Base-by-base conservation (phyloP, 768 basidiomycete genomes). In the Suillus spraguei region DNA sequence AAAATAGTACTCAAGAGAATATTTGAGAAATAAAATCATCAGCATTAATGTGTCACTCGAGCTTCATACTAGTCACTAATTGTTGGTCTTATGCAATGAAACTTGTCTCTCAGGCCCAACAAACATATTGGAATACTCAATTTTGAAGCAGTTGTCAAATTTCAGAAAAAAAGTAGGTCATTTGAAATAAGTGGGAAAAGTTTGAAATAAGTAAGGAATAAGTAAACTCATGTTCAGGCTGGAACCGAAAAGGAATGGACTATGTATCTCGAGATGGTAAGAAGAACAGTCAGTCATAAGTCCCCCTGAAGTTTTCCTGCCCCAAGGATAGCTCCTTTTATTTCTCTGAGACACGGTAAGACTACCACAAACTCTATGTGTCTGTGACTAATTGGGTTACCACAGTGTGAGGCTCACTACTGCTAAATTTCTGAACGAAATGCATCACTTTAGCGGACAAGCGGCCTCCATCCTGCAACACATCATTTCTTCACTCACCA, bases 371-470 rank as follows among this genome's bases (percentile, higher is more conserved):
- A 10, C 16, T 52, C 16, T 52, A 17, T 17, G 9, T 53, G 10
- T 33, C 8, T 33, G 10, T n/a, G 32, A 53, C 50, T 53, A 10
- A 53, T 33, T 4, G 2, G 4, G 4, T n/a, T n/a, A 0, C 32
- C 24, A 42, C 10, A 38, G 56, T 32, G 14, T n/a, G n/a, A n/a
- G n/a, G n/a, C n/a, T n/a, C n/a, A n/a, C n/a, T 28, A 17, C 38
- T 58, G 13, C 56, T 36, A 9, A 38, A 38, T 22, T 58, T 32
- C 35, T 83, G 82, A 82, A 69, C 71, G 50, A 70, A 71, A 61
- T 74, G 72, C 16, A 16, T 41, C 81, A 83, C 64, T 79, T 81
- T n/a, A 82, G 67, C 67, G 9, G 72, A 72, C 73, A 39, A 59
- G 70, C 60, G 32, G 2, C 42, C 28, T 53, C 20, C 24, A 59